Evolutionary conservation across 2,329 filamentous ascomycete species (phyloP), one percentile per base, ranked within the genome.

Genomic region (Alternaria gaisen): DNA sequence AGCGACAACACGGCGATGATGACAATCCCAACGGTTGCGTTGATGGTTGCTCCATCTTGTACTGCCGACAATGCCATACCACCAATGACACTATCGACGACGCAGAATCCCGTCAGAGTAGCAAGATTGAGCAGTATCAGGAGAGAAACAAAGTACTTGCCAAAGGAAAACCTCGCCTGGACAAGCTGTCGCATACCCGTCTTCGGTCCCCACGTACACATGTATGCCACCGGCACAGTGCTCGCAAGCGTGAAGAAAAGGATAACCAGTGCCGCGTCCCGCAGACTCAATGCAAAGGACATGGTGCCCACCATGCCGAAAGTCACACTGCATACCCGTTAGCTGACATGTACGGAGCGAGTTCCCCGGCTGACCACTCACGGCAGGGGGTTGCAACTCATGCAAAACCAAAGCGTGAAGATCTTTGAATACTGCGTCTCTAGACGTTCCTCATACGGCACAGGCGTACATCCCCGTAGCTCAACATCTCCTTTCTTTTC

Each of bases 121-220:
- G 86, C 87, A 24, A 90, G 79, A 68, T 90, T 90, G 60, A 90
- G 80, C 10, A 90, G 71, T 3, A 89, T 84, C 2, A 87, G 83
- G n/a, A 90, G 72, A 0, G 83, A 85, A 34, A 88, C 85, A 20
- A 86, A 77, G 69, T 88, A 88, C 55, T 73, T 76, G 22, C 74
- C 74, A 71, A 88, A 90, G 41, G 84, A 85, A 73, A 85, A 90
- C 22, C 88, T 81, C 4, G 88, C 87, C 66, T 88, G 86, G 8
- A 90, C 84, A 83, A 90, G 88, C 74, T 90, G 87, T 16, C 88
- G 82, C 83, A 90, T 85, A 42, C 87, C 88, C 10, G 87, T 89
- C 74, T 84, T 85, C 4, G 87, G 86, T 0, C 87, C 87, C 52
- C 88, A 76, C 0, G 84, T 87, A 42, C 83, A 83, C 26, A 90